Evolutionary conservation across 2,329 filamentous ascomycete species (phyloP), one percentile per base, ranked within the genome.

Genomic region (Drechslerella coelobrocha): DNA sequence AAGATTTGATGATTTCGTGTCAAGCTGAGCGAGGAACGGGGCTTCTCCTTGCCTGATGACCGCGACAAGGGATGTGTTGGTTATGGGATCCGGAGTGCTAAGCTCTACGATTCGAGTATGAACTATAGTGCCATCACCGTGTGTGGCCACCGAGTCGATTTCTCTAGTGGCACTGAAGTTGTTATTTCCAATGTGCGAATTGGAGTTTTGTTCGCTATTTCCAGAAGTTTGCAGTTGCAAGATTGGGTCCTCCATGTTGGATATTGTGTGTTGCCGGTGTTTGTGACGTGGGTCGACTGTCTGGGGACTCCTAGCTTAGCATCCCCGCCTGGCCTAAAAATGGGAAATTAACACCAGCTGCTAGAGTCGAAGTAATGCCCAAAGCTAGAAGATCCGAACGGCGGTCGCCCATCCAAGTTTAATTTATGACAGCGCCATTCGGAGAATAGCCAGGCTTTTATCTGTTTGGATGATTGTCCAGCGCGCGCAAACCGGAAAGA

Each of bases 1-100:
- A 2, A 68, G 19, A 48, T 62, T 31, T 21, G 19, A 12, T 9
- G 50, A n/a, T 29, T n/a, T 48, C 9, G 56, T 19, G 29, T 69
- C 50, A 10, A 26, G 51, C 29, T 54, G 47, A 5, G 57, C 65
- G 29, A 61, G 53, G 43, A 62, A 69, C 6, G 65, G 65, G 9
- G 43, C 9, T 4, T 31, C 19, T 4, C 29, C 37, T 23, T 21
- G 50, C 50, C 61, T 61, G 4, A 61, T 48, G 19, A 69, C 65
- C 8, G 57, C 65, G 45, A 69, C 57, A 9, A 61, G 34, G 17
- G 65, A 69, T 1, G 17, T n/a, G 8, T 41, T 27, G 5, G 34
- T 50, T 24, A 12, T 10, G 0, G 37, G 43, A 21, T 8, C 52
- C 17, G 63, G 63, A 17, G 21, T 29, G 29, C 23, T 50, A 37